These are phyloP conservation scores for Turritis glabra DNA, from an alignment of 345 rosid species.

Conservation along the genomic window DNA sequence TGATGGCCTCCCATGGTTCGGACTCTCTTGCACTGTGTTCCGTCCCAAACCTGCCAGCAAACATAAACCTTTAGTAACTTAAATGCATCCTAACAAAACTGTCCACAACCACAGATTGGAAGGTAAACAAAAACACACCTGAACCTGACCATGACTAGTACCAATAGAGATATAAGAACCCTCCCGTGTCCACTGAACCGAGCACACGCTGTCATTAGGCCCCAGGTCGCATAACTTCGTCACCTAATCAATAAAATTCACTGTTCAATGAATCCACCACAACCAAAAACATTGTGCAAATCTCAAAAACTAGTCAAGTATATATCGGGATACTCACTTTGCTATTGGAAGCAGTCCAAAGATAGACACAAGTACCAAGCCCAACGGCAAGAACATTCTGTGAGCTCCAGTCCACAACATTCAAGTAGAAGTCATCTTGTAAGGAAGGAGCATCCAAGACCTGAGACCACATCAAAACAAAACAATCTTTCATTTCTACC, in stretches of 20 bases:
- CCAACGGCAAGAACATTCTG: constrained; percentile 97
- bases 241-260: constrained; percentile 52
- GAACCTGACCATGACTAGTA: constrained; percentile 83
- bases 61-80: background rate
- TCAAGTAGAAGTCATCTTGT: constrained; percentile 96
- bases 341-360: constrained; percentile 97
- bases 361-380: constrained; percentile 91
- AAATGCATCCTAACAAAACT: background rate
- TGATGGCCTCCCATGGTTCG: constrained; percentile 94
- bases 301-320: background rate
- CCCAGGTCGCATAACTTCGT: constrained; percentile 93
- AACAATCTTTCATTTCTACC: background rate
- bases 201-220: constrained; percentile 77
- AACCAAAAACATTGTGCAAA: background rate
- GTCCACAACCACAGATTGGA: background rate
- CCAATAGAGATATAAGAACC: constrained; percentile 94
- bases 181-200: constrained; percentile 96
- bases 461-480: constrained; percentile 40
- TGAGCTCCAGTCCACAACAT: constrained; percentile 97
- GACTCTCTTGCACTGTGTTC: constrained; percentile 76
- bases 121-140: constrained; percentile 51
- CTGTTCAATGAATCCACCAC: background rate
- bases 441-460: constrained; percentile 97
- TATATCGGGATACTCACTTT: constrained; percentile 54
- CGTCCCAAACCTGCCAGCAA: constrained; percentile 82